A percentile compares a stretch with the other conserved stretches of the same genome.
Evolutionary conservation across 1,284 basidiomycete species (phyloP).

Genomic region (Cryptococcus amylolentus): DNA sequence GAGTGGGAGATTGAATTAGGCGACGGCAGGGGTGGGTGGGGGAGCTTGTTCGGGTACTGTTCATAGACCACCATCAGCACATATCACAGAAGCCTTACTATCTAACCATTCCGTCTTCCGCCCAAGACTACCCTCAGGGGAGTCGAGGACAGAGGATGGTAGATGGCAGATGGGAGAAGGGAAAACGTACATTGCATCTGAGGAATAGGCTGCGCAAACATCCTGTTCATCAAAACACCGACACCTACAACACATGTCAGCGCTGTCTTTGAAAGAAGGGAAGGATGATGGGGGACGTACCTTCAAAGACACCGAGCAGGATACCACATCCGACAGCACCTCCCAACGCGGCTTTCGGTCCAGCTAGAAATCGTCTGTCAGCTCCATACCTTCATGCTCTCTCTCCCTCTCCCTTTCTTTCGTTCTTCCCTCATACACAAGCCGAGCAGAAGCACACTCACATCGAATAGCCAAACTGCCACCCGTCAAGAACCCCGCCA

Average conservation of each 20-base stretch:
- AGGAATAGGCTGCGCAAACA: slow-evolving; percentile 49
- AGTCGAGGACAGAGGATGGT: not conserved
- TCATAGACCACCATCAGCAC: not conserved
- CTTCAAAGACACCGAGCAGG: slow-evolving; percentile 92
- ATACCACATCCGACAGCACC: slow-evolving; percentile 96
- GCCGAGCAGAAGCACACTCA: slow-evolving; percentile 53
- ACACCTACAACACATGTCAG: slow-evolving; percentile 28
- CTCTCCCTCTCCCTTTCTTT: not conserved
- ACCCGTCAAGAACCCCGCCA: slow-evolving; percentile 97
- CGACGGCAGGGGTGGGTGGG: slow-evolving; percentile 24
- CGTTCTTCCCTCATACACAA: not conserved
- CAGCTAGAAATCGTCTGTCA: slow-evolving; percentile 57
- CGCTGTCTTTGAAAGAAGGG: not conserved
- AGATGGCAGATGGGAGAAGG: not conserved
- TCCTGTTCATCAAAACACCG: slow-evolving; percentile 48
- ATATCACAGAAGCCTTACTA: not conserved
- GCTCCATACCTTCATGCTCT: slow-evolving; percentile 2
- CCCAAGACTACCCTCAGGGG: not conserved
- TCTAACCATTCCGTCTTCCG: no score
- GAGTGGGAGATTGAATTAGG: slow-evolving; percentile 8
- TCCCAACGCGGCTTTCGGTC: slow-evolving; percentile 82
- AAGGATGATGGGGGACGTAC: slow-evolving; percentile 41
- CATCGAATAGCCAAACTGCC: slow-evolving; percentile 91
- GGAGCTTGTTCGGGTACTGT: slow-evolving; percentile 34
- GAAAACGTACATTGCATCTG: slow-evolving; percentile 42